Percentiles rank a stretch among this genome's conserved stretches.
Evolutionary conservation across 116 monocot species (phyloP).

Genomic region (Iris pallida): DNA sequence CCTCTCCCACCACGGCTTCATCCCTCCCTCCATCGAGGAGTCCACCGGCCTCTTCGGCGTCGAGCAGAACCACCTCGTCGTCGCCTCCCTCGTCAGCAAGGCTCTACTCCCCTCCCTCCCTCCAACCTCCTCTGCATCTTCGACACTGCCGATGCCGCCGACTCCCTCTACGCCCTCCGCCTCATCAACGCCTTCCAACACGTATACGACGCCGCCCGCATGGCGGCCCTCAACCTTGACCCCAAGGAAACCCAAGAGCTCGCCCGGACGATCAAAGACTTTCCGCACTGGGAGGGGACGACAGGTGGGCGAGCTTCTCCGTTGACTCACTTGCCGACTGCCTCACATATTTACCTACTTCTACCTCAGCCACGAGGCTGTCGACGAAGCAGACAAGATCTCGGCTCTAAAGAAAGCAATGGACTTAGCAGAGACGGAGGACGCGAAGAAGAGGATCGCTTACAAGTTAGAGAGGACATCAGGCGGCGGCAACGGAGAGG

Average conservation of each 20-base stretch:
- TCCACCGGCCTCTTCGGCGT: conserved; percentile 76
- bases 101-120: conserved; percentile 61
- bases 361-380: conserved; percentile 42
- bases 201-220: conserved; percentile 29
- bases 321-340: conserved; percentile 56
- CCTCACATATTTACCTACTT: conserved; percentile 64
- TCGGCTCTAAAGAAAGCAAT: conserved; percentile 41
- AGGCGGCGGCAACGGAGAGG: conserved; percentile 17
- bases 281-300: conserved; percentile 50
- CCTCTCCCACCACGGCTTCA: conserved; percentile 73
- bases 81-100: conserved; percentile 73
- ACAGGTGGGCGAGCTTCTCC: conserved; percentile 55
- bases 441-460: conserved; percentile 28
- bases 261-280: conserved; percentile 65
- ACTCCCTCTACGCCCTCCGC: conserved; percentile 69
- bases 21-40: conserved; percentile 82
- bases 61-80: conserved; percentile 78
- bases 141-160: conserved; percentile 37
- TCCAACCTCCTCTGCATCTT: conserved; percentile 58
- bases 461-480: conserved; percentile 35
- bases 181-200: conserved; percentile 45
- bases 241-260: conserved; percentile 50
- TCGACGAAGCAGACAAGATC: conserved; percentile 23
- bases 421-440: conserved; percentile 57
- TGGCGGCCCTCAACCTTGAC: conserved; percentile 29